Conservation (phyloP, 1,284 basidiomycete species). For the Paramarasmius palmivorus region DNA sequence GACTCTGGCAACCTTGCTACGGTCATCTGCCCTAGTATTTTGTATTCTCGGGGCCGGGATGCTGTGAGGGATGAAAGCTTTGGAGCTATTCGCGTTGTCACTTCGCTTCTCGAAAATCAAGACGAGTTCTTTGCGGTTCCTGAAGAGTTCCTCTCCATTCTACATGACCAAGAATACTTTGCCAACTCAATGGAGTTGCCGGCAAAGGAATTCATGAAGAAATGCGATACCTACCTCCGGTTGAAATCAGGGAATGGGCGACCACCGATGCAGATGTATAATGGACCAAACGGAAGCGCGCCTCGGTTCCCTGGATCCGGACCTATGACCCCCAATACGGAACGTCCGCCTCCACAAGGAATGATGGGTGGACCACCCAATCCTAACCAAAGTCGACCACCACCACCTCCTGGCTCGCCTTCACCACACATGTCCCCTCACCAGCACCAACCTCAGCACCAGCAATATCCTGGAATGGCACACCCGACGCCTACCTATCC, state of each 20-base stretch:
- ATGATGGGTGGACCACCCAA: constrained; percentile 25
- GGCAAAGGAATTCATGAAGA: constrained; percentile 89
- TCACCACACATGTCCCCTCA: constrained; percentile 27
- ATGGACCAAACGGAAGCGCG: constrained; percentile 17
- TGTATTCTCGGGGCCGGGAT: constrained; percentile 85
- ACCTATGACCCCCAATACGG: constrained; percentile 13
- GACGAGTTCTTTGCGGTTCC: constrained; percentile 93
- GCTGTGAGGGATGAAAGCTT: constrained; percentile 94
- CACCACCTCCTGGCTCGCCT: constrained; percentile 6
- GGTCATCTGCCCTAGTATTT: constrained; percentile 95
- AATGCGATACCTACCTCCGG: constrained; percentile 77
- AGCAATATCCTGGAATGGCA: constrained; percentile 24
- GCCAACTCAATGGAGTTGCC: constrained; percentile 80
- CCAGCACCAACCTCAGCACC: constrained; percentile 27
- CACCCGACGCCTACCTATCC: constrained; percentile 22
- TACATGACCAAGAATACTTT: constrained; percentile 88
- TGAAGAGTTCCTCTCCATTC: constrained; percentile 78
- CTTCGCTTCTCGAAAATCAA: constrained; percentile 87
- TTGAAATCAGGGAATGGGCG: constrained; percentile 43
- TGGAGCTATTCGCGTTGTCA: constrained; percentile 84
- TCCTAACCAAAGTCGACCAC: constrained; percentile 28
- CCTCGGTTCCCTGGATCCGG: constrained; percentile 19
- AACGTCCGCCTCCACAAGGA: constrained; percentile 28
- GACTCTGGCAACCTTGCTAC: constrained; percentile 96
- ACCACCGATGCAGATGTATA: constrained; percentile 25